These are phyloP conservation scores for Phaffomyces thermotolerans DNA, from an alignment of 805 yeast species.

Conservation along the genomic window DNA sequence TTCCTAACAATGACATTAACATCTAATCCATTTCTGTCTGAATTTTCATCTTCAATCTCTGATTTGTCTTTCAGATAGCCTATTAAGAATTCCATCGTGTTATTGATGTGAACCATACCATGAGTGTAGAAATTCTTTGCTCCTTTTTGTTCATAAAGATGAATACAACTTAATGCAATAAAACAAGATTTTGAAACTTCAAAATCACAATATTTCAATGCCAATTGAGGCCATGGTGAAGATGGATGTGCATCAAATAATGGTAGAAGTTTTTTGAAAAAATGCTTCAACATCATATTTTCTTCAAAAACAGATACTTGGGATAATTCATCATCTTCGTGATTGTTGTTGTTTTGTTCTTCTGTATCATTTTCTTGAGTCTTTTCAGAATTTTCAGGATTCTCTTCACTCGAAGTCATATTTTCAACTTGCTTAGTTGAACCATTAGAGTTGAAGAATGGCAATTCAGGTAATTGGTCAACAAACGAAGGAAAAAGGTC, in stretches of 20 bases:
- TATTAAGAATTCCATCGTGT: constrained; percentile 48
- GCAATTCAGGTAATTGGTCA: constrained; percentile 10
- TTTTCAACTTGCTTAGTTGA: background rate
- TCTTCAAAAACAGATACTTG: constrained; percentile 38
- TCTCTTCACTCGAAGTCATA: background rate
- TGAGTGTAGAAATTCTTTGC: constrained; percentile 43
- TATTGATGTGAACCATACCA: constrained; percentile 48
- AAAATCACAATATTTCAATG: constrained; percentile 48
- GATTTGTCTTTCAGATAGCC: constrained; percentile 31
- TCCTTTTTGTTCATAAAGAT: constrained; percentile 48
- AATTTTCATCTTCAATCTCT: constrained; percentile 12
- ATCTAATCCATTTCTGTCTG: constrained; percentile 16
- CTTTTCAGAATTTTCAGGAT: no score
- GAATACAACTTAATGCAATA: constrained; percentile 48
- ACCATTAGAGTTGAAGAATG: constrained; percentile 11
- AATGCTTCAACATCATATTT: constrained; percentile 47
- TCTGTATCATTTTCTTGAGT: background rate
- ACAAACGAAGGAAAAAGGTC: constrained; percentile 21
- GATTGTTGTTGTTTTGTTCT: background rate
- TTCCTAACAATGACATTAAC: constrained; percentile 31
- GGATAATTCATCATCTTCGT: background rate
- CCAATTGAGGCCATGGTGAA: constrained; percentile 55
- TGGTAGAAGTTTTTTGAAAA: constrained; percentile 46
- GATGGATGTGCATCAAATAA: constrained; percentile 53
- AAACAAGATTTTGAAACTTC: constrained; percentile 53